phyloP scores from a whole-genome alignment of 495 filamentous ascomycete species.

The Pseudevernia furfuracea region DNA sequence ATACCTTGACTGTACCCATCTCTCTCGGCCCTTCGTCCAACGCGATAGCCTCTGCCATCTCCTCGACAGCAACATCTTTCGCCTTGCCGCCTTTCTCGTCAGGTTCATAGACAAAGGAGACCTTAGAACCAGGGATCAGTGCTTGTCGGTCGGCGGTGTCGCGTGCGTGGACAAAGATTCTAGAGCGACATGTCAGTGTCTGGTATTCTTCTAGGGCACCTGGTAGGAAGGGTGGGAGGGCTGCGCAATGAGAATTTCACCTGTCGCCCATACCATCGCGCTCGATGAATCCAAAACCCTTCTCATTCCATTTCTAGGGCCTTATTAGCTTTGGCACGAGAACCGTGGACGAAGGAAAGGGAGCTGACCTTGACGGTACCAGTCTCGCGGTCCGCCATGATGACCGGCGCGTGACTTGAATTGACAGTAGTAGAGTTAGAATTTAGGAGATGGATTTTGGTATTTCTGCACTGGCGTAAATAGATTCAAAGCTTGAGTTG shows the following conservation, averaged over 20 bases:
- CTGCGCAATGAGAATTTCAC: neutral
- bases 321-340: neutral
- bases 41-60: neutral
- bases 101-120: neutral
- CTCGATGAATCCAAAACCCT: neutral
- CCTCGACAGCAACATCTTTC: neutral
- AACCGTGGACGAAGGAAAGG: neutral
- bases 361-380: neutral
- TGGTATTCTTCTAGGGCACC: neutral
- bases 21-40: neutral
- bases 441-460: neutral
- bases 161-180: neutral
- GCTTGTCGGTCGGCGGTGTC: neutral
- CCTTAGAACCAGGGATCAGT: neutral
- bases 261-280: neutral
- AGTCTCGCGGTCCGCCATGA: neutral
- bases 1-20: neutral
- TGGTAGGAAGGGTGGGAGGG: neutral
- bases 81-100: constrained; percentile 1
- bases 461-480: neutral
- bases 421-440: neutral
- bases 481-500: neutral
- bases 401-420: neutral
- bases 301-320: neutral
- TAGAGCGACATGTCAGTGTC: neutral